These are phyloP conservation scores for Gomphus bonarii DNA, from an alignment of 1,284 basidiomycete species.

Conservation along the genomic window DNA sequence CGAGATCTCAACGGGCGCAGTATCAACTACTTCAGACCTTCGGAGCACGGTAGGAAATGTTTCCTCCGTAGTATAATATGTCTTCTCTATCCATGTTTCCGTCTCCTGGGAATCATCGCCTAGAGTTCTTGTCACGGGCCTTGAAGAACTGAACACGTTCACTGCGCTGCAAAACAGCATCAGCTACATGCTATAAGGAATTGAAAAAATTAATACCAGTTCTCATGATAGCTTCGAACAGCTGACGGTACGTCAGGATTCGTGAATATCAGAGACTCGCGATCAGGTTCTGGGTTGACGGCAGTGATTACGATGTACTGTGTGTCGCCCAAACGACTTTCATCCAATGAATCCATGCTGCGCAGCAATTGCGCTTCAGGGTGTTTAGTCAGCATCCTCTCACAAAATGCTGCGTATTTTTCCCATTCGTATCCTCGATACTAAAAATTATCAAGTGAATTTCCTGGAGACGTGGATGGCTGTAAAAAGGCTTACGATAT, in stretches of 20 bases:
- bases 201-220: constrained; percentile 39
- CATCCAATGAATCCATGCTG: constrained; percentile 67
- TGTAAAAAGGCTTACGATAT: constrained; percentile 48
- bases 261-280: constrained; percentile 68
- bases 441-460: constrained; percentile 25
- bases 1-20: constrained; percentile 71
- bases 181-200: not conserved
- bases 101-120: constrained; percentile 47
- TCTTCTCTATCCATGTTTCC: constrained; percentile 85
- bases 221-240: constrained; percentile 81
- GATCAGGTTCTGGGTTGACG: constrained; percentile 80
- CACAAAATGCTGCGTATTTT: constrained; percentile 82
- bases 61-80: constrained; percentile 78
- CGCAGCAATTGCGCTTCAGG: constrained; percentile 78
- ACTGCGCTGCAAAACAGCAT: constrained; percentile 47
- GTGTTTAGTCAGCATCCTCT: constrained; percentile 88
- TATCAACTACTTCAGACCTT: constrained; percentile 79
- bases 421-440: constrained; percentile 91
- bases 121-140: constrained; percentile 49
- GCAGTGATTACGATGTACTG: constrained; percentile 86
- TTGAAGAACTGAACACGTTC: constrained; percentile 71
- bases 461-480: constrained; percentile 1
- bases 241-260: constrained; percentile 77
- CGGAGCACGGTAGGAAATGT: constrained; percentile 87
- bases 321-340: constrained; percentile 70